These are phyloP conservation scores for Crithidia acanthocephali DNA, from an alignment of 208 protist genomes.

Conservation along the genomic window DNA sequence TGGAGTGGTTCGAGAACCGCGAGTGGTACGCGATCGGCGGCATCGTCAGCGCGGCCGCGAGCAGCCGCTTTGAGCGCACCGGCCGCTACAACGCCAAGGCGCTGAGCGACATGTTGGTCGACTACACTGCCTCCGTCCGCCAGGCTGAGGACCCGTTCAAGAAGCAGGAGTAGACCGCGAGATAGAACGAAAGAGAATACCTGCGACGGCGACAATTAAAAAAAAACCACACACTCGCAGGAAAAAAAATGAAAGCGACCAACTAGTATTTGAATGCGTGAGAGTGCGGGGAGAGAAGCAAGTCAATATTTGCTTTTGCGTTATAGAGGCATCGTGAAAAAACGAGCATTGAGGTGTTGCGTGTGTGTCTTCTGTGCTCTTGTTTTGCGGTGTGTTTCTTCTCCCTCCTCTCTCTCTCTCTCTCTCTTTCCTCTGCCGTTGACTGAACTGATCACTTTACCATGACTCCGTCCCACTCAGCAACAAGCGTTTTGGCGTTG, in stretches of 20 bases:
- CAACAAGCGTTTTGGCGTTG: background rate
- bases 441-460: too few species aligned
- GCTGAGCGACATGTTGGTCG: constrained; percentile 46
- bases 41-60: constrained; percentile 31
- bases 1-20: constrained; percentile 38
- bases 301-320: too few species aligned
- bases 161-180: constrained; percentile 7
- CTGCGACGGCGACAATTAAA: background rate
- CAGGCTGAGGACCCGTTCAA: constrained; percentile 11
- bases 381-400: too few species aligned
- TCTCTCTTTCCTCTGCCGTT: too few species aligned
- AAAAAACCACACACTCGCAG: too few species aligned
- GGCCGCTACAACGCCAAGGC: constrained; percentile 48
- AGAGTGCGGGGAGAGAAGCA: too few species aligned
- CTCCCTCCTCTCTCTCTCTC: too few species aligned
- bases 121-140: constrained; percentile 36
- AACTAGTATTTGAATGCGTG: too few species aligned
- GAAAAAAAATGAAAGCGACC: constrained; percentile 19
- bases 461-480: background rate
- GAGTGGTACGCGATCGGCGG: constrained; percentile 32
- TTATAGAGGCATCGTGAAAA: too few species aligned
- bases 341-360: too few species aligned
- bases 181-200: background rate
- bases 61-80: constrained; percentile 35
- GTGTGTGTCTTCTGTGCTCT: too few species aligned